A percentile compares a stretch with the other conserved stretches of the same genome.
phyloP scores from a whole-genome alignment of 192 early-diverging fungal species.

The Coemansia javaensis region DNA sequence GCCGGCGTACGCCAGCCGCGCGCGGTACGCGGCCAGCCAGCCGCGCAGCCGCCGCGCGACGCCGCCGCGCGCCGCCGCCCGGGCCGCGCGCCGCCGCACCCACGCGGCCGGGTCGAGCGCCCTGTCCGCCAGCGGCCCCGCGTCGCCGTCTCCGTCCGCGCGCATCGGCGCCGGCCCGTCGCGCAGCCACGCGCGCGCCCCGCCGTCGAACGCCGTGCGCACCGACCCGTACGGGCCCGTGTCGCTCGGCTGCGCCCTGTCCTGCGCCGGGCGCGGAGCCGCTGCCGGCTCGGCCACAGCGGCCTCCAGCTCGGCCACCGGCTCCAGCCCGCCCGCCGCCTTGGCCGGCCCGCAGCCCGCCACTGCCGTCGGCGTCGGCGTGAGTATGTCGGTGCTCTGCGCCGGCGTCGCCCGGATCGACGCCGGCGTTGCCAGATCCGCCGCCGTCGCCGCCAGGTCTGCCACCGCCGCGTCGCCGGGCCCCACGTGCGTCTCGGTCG shows the following conservation, averaged over 20 bases:
- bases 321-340: background rate
- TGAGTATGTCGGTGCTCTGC: constrained; percentile 31
- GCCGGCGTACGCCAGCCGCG: constrained; percentile 20
- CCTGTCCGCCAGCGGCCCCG: constrained; percentile 21
- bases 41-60: constrained; percentile 16
- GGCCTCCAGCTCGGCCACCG: too few relatives aligned
- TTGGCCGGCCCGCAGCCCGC: background rate
- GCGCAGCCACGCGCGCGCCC: constrained; percentile 25
- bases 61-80: background rate
- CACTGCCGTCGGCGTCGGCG: constrained; percentile 2
- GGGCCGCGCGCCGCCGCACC: constrained; percentile 30
- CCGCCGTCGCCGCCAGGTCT: background rate
- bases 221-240: constrained; percentile 19
- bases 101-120: constrained; percentile 43
- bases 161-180: constrained; percentile 11
- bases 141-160: background rate
- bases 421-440: constrained; percentile 35
- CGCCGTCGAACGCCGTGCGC: constrained; percentile 33
- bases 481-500: constrained; percentile 18
- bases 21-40: constrained; percentile 36
- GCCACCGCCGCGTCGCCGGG: constrained; percentile 6
- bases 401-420: constrained; percentile 38
- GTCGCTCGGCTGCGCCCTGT: background rate
- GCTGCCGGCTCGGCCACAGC: too few relatives aligned
- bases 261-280: too few relatives aligned